Conservation (phyloP, 2,329 filamentous ascomycete species). For the Apiospora pterosperma region DNA sequence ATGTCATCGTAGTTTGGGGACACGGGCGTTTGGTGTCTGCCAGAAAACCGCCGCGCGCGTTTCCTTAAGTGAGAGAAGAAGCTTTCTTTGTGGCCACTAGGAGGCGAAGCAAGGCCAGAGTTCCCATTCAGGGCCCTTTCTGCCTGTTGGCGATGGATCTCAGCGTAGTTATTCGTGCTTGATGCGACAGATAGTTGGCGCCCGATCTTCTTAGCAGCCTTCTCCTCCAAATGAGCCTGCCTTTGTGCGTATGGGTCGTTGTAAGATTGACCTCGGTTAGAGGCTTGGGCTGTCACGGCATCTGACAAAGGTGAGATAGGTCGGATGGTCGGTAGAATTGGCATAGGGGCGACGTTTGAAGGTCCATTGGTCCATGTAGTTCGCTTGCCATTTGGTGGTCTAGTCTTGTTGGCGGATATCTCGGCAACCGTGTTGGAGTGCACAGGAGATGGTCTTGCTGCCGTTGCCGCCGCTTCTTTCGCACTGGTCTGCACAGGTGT, state of each 20-base stretch:
- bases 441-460: conserved; percentile 19
- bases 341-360: conserved; percentile 83
- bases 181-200: conserved; percentile 91
- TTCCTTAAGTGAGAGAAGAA: conserved; percentile 98
- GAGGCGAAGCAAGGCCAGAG: conserved; percentile 70
- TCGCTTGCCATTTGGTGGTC: conserved; percentile 68
- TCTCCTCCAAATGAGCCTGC: conserved; percentile 51
- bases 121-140: conserved; percentile 86
- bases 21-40: conserved; percentile 78
- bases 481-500: conserved; percentile 41
- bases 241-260: conserved; percentile 44
- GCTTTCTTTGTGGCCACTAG: conserved; percentile 81
- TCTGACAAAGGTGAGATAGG: conserved; percentile 97
- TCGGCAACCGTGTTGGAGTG: conserved; percentile 31
- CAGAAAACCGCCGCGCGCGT: conserved; percentile 86
- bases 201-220: conserved; percentile 84
- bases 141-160: conserved; percentile 85
- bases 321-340: conserved; percentile 89
- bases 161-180: conserved; percentile 87
- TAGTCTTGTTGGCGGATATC: conserved; percentile 38
- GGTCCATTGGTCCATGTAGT: conserved; percentile 89
- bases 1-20: conserved; percentile 81
- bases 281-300: conserved; percentile 85
- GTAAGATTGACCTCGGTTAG: conserved; percentile 56
- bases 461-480: conserved; percentile 39